phyloP scores from a whole-genome alignment of 768 basidiomycete species.

The Trametes maxima region DNA sequence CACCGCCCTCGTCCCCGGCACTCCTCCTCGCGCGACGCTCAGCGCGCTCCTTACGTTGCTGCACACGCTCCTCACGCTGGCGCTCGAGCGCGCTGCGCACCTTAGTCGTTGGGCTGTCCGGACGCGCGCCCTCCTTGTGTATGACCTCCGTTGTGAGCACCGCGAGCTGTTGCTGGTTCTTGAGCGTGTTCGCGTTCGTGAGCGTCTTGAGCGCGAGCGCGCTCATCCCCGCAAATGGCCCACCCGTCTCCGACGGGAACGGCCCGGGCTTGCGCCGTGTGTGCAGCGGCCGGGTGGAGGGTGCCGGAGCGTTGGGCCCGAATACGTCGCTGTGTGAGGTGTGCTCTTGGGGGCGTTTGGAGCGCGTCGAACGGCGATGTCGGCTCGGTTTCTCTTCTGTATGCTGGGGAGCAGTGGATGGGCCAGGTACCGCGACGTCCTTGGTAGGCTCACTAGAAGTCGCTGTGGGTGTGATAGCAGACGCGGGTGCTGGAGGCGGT shows the following conservation, averaged over 20 bases:
- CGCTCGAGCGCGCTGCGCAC: constrained; percentile 68
- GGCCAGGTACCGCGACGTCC: background rate
- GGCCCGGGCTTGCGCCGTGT: constrained; percentile 47
- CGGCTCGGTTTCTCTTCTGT: constrained; percentile 3
- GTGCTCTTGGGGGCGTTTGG: constrained; percentile 44
- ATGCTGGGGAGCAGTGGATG: constrained; percentile 9
- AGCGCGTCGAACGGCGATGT: constrained; percentile 53
- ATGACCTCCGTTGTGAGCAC: constrained; percentile 72
- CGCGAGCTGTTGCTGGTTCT: constrained; percentile 68
- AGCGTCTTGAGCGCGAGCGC: constrained; percentile 68
- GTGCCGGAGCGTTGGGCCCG: constrained; percentile 20
- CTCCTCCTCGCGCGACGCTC: constrained; percentile 54
- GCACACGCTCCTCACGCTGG: constrained; percentile 62
- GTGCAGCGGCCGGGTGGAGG: constrained; percentile 30
- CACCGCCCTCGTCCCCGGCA: constrained; percentile 32
- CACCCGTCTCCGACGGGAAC: constrained; percentile 38
- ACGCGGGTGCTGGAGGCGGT: background rate
- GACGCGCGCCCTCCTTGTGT: constrained; percentile 66
- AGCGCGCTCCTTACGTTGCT: constrained; percentile 59
- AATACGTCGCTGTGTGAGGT: constrained; percentile 43
- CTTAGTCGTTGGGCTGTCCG: constrained; percentile 80
- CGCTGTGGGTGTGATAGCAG: background rate
- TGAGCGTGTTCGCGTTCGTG: constrained; percentile 70
- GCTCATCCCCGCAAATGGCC: constrained; percentile 64
- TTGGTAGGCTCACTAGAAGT: background rate